These are phyloP conservation scores for Madurella fahalii DNA, from an alignment of 2,329 filamentous ascomycete species.

Conservation along the genomic window DNA sequence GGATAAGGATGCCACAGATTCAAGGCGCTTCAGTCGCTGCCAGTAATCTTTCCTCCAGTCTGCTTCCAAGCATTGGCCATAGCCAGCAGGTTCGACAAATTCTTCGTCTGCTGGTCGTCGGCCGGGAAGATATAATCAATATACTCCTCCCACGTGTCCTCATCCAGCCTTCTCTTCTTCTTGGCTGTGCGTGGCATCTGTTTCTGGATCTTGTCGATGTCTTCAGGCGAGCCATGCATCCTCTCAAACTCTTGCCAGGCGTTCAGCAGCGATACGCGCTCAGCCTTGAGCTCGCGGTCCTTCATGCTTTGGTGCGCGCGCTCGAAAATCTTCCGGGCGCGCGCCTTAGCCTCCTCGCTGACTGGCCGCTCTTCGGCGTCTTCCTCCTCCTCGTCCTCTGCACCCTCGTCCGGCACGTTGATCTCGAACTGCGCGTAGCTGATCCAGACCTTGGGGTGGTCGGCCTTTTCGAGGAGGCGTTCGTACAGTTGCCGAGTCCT, in stretches of 20 bases:
- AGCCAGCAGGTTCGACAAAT: slow-evolving; percentile 76
- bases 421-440: slow-evolving; percentile 98
- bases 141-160: slow-evolving; percentile 94
- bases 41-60: slow-evolving; percentile 38
- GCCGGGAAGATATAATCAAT: slow-evolving; percentile 96
- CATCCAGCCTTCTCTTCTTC: slow-evolving; percentile 85
- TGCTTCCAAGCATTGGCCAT: slow-evolving; percentile 88
- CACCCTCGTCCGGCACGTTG: slow-evolving; percentile 67
- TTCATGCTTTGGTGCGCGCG: slow-evolving; percentile 84
- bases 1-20: too few species aligned
- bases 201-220: slow-evolving; percentile 78
- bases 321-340: slow-evolving; percentile 79
- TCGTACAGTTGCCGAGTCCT: slow-evolving; percentile 80
- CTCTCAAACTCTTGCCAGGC: slow-evolving; percentile 92
- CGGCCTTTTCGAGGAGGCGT: slow-evolving; percentile 86
- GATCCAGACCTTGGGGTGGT: slow-evolving; percentile 99
- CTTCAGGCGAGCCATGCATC: slow-evolving; percentile 70
- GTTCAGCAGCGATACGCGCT: slow-evolving; percentile 86
- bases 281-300: slow-evolving; percentile 85
- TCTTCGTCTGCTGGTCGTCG: slow-evolving; percentile 82
- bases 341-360: slow-evolving; percentile 76
- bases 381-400: slow-evolving; percentile 53
- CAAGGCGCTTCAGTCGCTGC: slow-evolving; percentile 18
- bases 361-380: slow-evolving; percentile 64
- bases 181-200: slow-evolving; percentile 94